Evolutionary conservation across 2,329 filamentous ascomycete species (phyloP).

Genomic region (Talaromyces sp.): DNA sequence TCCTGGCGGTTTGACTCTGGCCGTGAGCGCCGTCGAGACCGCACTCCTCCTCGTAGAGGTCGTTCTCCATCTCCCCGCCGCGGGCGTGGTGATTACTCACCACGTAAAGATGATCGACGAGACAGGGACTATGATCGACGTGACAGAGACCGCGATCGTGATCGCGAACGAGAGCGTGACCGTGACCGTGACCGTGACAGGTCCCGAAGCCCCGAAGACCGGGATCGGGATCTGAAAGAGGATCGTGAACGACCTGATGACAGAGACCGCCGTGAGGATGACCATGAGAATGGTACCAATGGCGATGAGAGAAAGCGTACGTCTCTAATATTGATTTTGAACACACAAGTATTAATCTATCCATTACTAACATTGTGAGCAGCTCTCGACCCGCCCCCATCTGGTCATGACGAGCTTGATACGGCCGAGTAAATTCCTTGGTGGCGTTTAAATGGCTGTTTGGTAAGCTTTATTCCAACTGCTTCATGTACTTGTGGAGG

Average conservation of each 20-base stretch:
- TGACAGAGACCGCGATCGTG: constrained; percentile 48
- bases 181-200: constrained; percentile 50
- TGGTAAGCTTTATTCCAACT: constrained; percentile 9
- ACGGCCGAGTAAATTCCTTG: constrained; percentile 65
- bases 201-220: constrained; percentile 28
- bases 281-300: constrained; percentile 71
- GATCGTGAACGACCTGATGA: constrained; percentile 50
- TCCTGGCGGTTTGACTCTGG: constrained; percentile 98
- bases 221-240: constrained; percentile 46
- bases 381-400: constrained; percentile 69
- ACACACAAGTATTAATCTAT: background rate
- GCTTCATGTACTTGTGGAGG: background rate
- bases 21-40: constrained; percentile 61
- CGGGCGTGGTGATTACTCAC: constrained; percentile 66
- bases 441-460: constrained; percentile 7
- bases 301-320: constrained; percentile 87
- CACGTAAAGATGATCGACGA: constrained; percentile 80
- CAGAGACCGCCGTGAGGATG: constrained; percentile 63
- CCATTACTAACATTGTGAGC: constrained; percentile 17
- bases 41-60: constrained; percentile 71
- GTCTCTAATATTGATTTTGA: constrained; percentile 7
- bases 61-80: constrained; percentile 56
- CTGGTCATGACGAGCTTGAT: constrained; percentile 89
- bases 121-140: constrained; percentile 70
- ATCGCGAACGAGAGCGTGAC: constrained; percentile 63